Conservation (phyloP, 495 filamentous ascomycete genomes). For the Penicillium daleae region DNA sequence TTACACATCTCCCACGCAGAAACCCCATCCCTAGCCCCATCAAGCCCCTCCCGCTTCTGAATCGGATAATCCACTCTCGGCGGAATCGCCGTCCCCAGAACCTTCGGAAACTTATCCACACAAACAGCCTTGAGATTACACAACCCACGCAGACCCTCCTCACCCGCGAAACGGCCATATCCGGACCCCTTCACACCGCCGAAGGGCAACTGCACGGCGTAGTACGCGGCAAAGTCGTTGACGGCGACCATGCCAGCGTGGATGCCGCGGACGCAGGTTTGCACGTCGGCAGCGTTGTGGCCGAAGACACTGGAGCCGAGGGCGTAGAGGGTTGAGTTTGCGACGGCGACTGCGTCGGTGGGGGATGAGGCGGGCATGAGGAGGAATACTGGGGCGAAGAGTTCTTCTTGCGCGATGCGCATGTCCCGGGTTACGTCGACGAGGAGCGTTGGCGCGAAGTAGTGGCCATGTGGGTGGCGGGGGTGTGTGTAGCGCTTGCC, state of each 20-base stretch:
- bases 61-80: conserved; percentile 80
- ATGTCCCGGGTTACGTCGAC: conserved; percentile 78
- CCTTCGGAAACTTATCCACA: conserved; percentile 64
- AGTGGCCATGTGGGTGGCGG: conserved; percentile 74
- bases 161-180: conserved; percentile 91
- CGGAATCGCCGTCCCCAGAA: conserved; percentile 76
- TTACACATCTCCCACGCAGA: conserved; percentile 61
- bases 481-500: conserved; percentile 75
- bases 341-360: conserved; percentile 64
- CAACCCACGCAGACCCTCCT: conserved; percentile 80
- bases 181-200: conserved; percentile 85
- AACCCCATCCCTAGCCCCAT: conserved; percentile 51
- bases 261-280: conserved; percentile 65
- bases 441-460: conserved; percentile 88
- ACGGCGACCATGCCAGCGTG: conserved; percentile 87
- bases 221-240: conserved; percentile 92
- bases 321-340: conserved; percentile 77
- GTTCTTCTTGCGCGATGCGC: conserved; percentile 87
- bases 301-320: conserved; percentile 88
- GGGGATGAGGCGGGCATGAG: conserved; percentile 71
- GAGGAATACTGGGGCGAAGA: conserved; percentile 89
- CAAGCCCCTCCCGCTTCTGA: conserved; percentile 45
- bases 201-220: conserved; percentile 91
- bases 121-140: conserved; percentile 89
- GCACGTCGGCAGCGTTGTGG: conserved; percentile 46